Base-by-base conservation (phyloP, 2,329 filamentous ascomycete species). In the Diaporthe caulivora region DNA sequence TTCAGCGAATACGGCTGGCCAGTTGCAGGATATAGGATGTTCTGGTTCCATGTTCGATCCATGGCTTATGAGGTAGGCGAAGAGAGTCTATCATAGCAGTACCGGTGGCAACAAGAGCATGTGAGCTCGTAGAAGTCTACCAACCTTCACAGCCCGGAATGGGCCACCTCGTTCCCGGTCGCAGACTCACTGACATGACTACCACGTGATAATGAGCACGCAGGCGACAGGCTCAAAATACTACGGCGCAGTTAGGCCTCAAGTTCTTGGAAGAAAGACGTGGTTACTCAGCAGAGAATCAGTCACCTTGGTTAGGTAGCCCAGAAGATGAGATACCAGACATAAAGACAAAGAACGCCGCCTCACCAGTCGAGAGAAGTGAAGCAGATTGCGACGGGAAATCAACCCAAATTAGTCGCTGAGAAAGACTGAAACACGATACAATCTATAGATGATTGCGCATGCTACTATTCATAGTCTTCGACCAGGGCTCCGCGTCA, bases 381-480 rank as follows among this genome's bases (percentile, higher is more conserved):
- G 44, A 40, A 67, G 49, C 15, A 51, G 37, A 4, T 17, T 15
- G 42, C 42, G 21, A 34, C 60, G 34, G 15, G 6, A 49, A 13
- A 24, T 13, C 13, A 47, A 17, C 4, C 21, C 60, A 49, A 8
- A 7, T 40, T 53, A 53, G 17, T 37, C 62, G 44, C 62, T 17
- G 15, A 21, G 3, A 40, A 40, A 37, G n/a, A 3, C 9, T 11
- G 62, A 67, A 40, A 53, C 47, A 26, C n/a, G 31, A 21, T 40
- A 15, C 31, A 21, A 18, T 29, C 10, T 62, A 40, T 13, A 29
- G 2, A 67, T 40, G 15, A 53, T 29, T 8, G 31, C 31, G 31
- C 15, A n/a, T 67, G 62, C 15, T 67, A 4, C 62, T 67, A 67
- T 67, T 67, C 62, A 67, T 67, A 67, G 62, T 40, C 31, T 31